Conservation (phyloP, 352 stramenopile genomes). For the Phytophthora megakarya region DNA sequence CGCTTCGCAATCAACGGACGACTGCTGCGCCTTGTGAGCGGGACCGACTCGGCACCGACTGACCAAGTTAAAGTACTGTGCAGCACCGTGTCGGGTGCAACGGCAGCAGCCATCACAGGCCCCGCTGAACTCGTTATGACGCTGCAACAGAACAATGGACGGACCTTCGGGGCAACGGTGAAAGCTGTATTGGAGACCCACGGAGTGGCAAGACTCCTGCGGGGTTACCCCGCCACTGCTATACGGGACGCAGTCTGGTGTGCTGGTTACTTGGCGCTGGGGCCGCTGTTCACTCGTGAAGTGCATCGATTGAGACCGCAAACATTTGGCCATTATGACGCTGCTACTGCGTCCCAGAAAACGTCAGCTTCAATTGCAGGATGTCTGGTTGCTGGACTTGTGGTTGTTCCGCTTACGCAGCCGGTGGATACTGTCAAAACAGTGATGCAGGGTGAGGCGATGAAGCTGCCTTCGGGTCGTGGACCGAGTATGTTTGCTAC, state of each 20-base stretch:
- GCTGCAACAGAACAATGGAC: constrained; percentile 77
- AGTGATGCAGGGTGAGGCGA: constrained; percentile 81
- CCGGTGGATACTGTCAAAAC: constrained; percentile 86
- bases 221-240: constrained; percentile 59
- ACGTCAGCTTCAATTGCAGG: constrained; percentile 61
- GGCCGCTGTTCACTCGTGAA: constrained; percentile 64
- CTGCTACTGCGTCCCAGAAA: constrained; percentile 61
- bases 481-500: constrained; percentile 42
- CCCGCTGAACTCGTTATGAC: constrained; percentile 84
- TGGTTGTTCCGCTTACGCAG: constrained; percentile 77
- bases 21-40: constrained; percentile 46
- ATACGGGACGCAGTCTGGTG: constrained; percentile 77
- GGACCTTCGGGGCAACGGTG: constrained; percentile 61
- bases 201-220: constrained; percentile 56
- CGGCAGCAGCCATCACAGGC: constrained; percentile 62
- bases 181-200: constrained; percentile 50
- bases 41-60: constrained; percentile 28
- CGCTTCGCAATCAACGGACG: constrained; percentile 81
- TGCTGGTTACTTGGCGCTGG: constrained; percentile 75
- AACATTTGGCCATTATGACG: constrained; percentile 57
- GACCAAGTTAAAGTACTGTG: constrained; percentile 62
- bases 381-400: constrained; percentile 66
- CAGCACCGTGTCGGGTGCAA: constrained; percentile 56
- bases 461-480: constrained; percentile 42
- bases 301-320: constrained; percentile 55